These are phyloP conservation scores for Ulota crispa DNA, from an alignment of 225 moss, liverwort and hornwort species.

Conservation along the genomic window DNA sequence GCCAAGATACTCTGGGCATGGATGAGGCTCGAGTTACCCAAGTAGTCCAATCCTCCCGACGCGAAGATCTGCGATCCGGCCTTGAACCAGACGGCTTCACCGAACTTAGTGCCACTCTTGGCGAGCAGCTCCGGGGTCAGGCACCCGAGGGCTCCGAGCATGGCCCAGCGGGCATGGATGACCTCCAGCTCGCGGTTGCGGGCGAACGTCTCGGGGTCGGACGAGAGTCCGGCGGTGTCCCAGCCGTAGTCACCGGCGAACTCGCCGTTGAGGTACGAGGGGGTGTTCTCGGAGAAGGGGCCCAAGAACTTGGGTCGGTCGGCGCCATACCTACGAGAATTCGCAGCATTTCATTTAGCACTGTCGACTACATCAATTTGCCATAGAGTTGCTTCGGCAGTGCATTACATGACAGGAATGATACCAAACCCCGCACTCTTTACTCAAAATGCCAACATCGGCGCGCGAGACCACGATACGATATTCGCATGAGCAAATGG, in stretches of 20 bases:
- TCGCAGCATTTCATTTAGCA: too few species aligned
- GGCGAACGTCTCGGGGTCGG: constrained; percentile 8
- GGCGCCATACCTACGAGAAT: constrained; percentile 37
- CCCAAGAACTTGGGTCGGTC: constrained; percentile 62
- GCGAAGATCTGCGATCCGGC: constrained; percentile 32
- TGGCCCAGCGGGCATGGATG: constrained; percentile 41
- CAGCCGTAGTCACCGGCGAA: constrained; percentile 21
- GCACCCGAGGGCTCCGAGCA: constrained; percentile 32
- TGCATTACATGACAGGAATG: too few species aligned
- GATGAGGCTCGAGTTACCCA: constrained; percentile 29
- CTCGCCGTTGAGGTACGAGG: neutral
- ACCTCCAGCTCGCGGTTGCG: constrained; percentile 9
- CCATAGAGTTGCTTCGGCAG: too few species aligned
- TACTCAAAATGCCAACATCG: too few species aligned
- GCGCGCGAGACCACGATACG: too few species aligned
- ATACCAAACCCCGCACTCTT: too few species aligned
- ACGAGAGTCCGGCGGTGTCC: constrained; percentile 9
- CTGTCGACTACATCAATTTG: too few species aligned
- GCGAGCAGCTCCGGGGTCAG: neutral
- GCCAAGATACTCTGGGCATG: constrained; percentile 64
- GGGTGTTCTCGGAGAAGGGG: constrained; percentile 50
- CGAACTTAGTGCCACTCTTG: neutral
- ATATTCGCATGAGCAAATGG: too few species aligned
- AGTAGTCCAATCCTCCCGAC: constrained; percentile 9
- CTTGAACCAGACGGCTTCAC: constrained; percentile 36